These are phyloP conservation scores for Aspergillus luchuensis DNA, from an alignment of 2,329 filamentous ascomycete species.

Conservation along the genomic window DNA sequence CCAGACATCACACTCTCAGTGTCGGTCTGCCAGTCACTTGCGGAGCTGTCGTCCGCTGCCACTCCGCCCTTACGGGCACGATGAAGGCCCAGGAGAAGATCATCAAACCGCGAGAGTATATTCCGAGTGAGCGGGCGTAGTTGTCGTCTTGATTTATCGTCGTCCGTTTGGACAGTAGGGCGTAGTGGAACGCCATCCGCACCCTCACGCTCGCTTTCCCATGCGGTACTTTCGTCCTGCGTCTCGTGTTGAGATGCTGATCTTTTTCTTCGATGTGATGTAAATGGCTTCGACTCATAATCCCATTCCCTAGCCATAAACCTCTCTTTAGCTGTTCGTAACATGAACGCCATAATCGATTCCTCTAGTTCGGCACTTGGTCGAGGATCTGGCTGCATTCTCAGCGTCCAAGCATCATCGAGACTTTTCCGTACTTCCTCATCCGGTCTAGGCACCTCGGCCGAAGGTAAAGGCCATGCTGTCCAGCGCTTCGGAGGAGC, in stretches of 20 bases:
- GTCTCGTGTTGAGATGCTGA: slow-evolving; percentile 12
- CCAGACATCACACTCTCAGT: slow-evolving; percentile 28
- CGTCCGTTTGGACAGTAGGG: slow-evolving; percentile 68
- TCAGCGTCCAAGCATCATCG: slow-evolving; percentile 56
- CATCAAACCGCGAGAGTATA: slow-evolving; percentile 69
- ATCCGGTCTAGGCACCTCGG: slow-evolving; percentile 61
- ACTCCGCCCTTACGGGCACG: slow-evolving; percentile 60
- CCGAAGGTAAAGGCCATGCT: slow-evolving; percentile 75
- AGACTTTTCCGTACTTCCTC: slow-evolving; percentile 54
- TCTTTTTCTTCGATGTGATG: background rate
- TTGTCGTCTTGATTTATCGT: slow-evolving; percentile 65
- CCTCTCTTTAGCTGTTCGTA: slow-evolving; percentile 68
- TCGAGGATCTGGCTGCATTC: slow-evolving; percentile 45
- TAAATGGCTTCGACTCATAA: background rate
- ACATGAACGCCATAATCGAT: slow-evolving; percentile 65
- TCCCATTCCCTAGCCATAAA: slow-evolving; percentile 53
- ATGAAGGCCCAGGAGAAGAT: slow-evolving; percentile 70
- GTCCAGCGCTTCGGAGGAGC: slow-evolving; percentile 67
- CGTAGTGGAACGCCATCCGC: slow-evolving; percentile 19
- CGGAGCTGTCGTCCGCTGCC: slow-evolving; percentile 27
- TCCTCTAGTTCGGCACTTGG: slow-evolving; percentile 69
- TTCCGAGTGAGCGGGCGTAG: slow-evolving; percentile 71
- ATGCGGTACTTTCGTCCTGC: slow-evolving; percentile 22
- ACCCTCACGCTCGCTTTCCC: slow-evolving; percentile 23
- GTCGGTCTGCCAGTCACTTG: slow-evolving; percentile 33